Conservation (phyloP, 352 stramenopile genomes). For the Plasmopara muralis region DNA sequence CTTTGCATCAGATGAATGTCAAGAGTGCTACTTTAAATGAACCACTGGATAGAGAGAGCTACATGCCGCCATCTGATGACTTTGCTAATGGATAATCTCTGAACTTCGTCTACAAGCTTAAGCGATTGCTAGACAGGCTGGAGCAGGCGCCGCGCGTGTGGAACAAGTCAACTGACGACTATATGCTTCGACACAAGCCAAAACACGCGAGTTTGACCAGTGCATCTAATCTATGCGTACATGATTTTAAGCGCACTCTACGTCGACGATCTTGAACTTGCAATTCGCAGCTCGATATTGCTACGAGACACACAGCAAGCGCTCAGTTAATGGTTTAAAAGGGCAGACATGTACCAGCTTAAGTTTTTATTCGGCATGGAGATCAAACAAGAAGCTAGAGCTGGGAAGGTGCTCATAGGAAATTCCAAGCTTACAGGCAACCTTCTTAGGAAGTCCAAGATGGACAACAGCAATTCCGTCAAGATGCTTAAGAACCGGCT, state of each 20-base stretch:
- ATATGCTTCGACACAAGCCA: neutral
- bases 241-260: neutral
- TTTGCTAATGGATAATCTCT: neutral
- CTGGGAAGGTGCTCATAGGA: too few species aligned
- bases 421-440: too few species aligned
- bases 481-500: too few species aligned
- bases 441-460: too few species aligned
- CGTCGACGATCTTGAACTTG: neutral
- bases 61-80: conserved; percentile 12
- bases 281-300: neutral
- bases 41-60: conserved; percentile 12
- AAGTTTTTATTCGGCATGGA: too few species aligned
- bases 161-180: neutral
- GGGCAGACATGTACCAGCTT: too few species aligned
- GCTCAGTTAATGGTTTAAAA: too few species aligned
- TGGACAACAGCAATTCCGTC: too few species aligned
- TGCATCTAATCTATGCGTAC: neutral
- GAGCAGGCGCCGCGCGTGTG: neutral
- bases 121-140: neutral
- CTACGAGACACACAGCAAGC: too few species aligned
- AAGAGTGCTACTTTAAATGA: conserved; percentile 22
- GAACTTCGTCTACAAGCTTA: conserved; percentile 1
- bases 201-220: neutral
- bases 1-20: conserved; percentile 18
- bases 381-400: too few species aligned